phyloP scores from a whole-genome alignment of 768 basidiomycete species.

The Gloeophyllum trabeum region DNA sequence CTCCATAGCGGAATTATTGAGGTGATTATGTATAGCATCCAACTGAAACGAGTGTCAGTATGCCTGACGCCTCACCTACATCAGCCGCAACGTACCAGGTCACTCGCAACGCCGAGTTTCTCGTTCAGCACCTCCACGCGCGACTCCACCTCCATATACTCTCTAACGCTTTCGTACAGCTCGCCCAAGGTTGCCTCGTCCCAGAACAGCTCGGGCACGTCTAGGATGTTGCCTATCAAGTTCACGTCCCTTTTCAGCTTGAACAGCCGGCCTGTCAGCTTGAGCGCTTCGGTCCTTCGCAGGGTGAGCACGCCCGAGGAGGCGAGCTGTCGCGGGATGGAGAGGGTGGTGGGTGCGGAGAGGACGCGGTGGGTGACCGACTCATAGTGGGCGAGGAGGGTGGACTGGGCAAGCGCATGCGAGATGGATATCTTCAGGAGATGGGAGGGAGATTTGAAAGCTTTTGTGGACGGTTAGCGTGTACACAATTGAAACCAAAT shows the following conservation, averaged over 20 bases:
- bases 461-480: constrained; percentile 24
- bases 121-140: constrained; percentile 83
- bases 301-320: constrained; percentile 65
- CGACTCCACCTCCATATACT: constrained; percentile 87
- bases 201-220: constrained; percentile 93
- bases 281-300: constrained; percentile 72
- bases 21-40: constrained; percentile 86
- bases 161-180: constrained; percentile 85
- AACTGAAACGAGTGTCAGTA: constrained; percentile 31
- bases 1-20: constrained; percentile 85
- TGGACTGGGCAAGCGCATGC: constrained; percentile 91
- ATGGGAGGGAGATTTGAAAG: constrained; percentile 86
- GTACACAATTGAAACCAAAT: background rate
- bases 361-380: constrained; percentile 66
- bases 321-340: constrained; percentile 80
- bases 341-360: constrained; percentile 62
- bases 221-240: constrained; percentile 85
- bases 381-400: constrained; percentile 84
- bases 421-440: constrained; percentile 88
- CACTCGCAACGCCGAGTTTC: constrained; percentile 76
- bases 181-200: constrained; percentile 54
- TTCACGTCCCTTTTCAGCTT: constrained; percentile 85
- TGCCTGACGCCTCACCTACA: background rate
- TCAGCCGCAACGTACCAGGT: constrained; percentile 50
- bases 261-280: constrained; percentile 65